These are phyloP conservation scores for Chlamydomonas urium DNA, from an alignment of 139 green algal species.

Conservation along the genomic window DNA sequence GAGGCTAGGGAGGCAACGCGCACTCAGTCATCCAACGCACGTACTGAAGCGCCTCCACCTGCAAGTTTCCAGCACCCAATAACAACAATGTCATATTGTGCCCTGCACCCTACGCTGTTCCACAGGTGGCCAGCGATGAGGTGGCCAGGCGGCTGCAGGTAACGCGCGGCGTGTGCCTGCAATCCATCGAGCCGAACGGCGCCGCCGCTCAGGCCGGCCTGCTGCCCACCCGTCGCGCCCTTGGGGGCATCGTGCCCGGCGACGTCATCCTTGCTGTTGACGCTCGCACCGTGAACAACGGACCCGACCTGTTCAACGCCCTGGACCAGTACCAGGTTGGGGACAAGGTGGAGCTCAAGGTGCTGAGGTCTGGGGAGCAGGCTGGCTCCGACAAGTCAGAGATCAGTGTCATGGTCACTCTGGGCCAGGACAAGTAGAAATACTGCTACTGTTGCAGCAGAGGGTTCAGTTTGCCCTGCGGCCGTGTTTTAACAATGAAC, in stretches of 20 bases:
- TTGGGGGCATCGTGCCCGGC: conserved; percentile 31
- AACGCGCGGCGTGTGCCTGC: conserved; percentile 15
- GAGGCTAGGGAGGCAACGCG: too few species aligned
- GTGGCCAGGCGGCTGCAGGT: conserved; percentile 31
- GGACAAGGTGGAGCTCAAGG: not conserved
- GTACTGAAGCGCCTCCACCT: too few species aligned
- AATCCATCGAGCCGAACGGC: conserved; percentile 3
- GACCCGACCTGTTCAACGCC: not conserved
- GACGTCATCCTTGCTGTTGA: conserved; percentile 7
- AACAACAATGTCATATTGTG: not conserved
- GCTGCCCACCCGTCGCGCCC: conserved; percentile 32
- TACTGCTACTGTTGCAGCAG: too few species aligned
- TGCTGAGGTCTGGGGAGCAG: too few species aligned
- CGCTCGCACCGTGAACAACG: not conserved
- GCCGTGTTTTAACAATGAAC: too few species aligned
- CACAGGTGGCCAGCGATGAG: conserved; percentile 26
- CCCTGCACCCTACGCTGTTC: not conserved
- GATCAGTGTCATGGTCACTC: too few species aligned
- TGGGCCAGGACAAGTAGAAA: too few species aligned
- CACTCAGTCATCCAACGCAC: too few species aligned
- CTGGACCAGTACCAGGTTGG: conserved; percentile 2
- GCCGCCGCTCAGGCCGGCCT: conserved; percentile 27
- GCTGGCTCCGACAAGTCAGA: too few species aligned
- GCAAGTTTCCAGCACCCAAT: too few species aligned
- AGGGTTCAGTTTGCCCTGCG: too few species aligned